A percentile compares a stretch with the other conserved stretches of the same genome.
Evolutionary conservation across 306 rosid genomes (phyloP).

Genomic region (Cucurbita ficifolia): DNA sequence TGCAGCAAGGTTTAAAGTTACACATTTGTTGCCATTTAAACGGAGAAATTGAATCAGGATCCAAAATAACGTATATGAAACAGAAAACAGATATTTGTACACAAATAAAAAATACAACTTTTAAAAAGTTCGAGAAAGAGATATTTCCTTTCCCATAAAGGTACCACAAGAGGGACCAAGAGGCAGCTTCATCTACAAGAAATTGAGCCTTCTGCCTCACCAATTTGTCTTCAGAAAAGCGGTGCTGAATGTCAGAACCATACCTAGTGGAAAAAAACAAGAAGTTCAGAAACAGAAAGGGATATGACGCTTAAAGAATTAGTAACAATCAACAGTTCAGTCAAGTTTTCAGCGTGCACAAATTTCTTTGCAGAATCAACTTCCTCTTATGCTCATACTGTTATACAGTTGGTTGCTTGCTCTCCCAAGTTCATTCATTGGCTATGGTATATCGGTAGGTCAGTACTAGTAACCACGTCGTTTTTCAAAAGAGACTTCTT

Average conservation of each 20-base stretch:
- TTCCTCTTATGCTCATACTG: no score
- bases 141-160: conserved; percentile 85
- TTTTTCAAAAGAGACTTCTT: not conserved
- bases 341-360: not conserved
- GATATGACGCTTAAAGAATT: not conserved
- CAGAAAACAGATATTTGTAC: not conserved
- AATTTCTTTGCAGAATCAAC: not conserved
- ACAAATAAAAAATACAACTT: not conserved
- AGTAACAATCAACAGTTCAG: not conserved
- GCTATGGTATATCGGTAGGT: not conserved
- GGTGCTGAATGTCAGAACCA: conserved; percentile 53
- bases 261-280: conserved; percentile 27
- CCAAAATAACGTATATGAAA: not conserved
- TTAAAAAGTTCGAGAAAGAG: conserved; percentile 12
- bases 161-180: conserved; percentile 96
- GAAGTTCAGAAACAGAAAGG: not conserved
- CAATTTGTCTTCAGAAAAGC: conserved; percentile 78
- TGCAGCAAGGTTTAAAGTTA: not conserved
- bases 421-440: not conserved
- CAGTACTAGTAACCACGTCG: not conserved
- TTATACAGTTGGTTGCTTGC: no score
- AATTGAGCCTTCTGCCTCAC: conserved; percentile 93
- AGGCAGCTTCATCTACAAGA: conserved; percentile 89
- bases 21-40: not conserved
- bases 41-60: not conserved